phyloP scores from a whole-genome alignment of 495 filamentous ascomycete genomes.

The Penicillium steckii region DNA sequence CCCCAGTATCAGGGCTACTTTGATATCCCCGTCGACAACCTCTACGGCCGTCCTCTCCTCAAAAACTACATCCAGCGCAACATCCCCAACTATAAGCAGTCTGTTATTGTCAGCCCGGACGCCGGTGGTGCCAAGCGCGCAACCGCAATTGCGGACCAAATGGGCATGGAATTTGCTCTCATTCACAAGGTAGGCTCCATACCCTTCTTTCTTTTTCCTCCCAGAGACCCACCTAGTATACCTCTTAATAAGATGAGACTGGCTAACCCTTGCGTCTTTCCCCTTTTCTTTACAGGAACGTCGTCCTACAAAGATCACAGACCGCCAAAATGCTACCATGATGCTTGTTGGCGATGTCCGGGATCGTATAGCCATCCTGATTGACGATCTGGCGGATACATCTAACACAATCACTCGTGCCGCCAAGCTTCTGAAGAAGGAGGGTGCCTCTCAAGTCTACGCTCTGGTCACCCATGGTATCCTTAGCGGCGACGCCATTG shows the following conservation, averaged over 20 bases:
- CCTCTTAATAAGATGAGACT: not conserved
- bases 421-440: conserved; percentile 93
- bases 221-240: conserved; percentile 16
- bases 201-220: not conserved
- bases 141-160: conserved; percentile 91
- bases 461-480: conserved; percentile 94
- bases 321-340: conserved; percentile 96
- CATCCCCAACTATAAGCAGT: conserved; percentile 82
- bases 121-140: conserved; percentile 95
- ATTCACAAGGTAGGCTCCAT: conserved; percentile 83
- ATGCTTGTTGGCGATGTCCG: conserved; percentile 93
- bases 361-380: conserved; percentile 77
- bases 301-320: conserved; percentile 87
- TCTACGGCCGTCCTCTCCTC: conserved; percentile 84
- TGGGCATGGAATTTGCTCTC: conserved; percentile 90
- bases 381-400: conserved; percentile 95
- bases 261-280: not conserved
- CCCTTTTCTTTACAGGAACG: conserved; percentile 66
- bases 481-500: conserved; percentile 89
- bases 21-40: conserved; percentile 95
- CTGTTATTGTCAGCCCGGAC: conserved; percentile 93
- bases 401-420: conserved; percentile 95
- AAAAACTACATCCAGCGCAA: conserved; percentile 86
- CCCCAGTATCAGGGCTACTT: conserved; percentile 99
- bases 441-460: conserved; percentile 83